Evolutionary conservation across 2,329 filamentous ascomycete genomes (phyloP).

Genomic region (Aspergillus latus): DNA sequence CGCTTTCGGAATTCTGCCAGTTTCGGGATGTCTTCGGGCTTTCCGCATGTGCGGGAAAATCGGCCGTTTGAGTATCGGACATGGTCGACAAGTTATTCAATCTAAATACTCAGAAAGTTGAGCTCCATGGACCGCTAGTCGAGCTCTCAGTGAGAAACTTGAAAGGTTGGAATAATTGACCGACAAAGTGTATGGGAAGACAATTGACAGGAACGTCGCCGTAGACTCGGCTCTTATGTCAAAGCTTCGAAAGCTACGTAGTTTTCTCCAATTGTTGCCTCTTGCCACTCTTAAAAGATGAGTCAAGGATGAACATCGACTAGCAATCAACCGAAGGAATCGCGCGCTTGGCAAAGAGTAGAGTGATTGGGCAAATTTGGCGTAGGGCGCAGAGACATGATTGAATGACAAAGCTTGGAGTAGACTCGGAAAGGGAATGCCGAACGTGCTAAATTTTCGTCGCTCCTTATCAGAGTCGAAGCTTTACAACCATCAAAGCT

Average conservation of each 20-base stretch:
- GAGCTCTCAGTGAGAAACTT: not conserved
- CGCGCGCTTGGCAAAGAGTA: not conserved
- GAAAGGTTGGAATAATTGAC: not conserved
- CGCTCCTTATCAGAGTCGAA: not conserved
- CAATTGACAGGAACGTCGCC: not conserved
- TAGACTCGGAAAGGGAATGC: constrained; percentile 2
- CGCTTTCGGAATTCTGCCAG: constrained; percentile 11
- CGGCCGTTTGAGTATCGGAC: constrained; percentile 11
- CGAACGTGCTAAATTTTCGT: not conserved
- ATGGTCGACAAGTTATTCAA: constrained; percentile 9
- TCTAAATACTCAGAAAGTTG: not conserved
- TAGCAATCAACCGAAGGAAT: not conserved
- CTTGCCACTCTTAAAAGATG: not conserved
- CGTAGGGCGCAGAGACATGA: not conserved
- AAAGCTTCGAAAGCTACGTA: not conserved
- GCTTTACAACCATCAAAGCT: not conserved
- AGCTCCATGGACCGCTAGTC: not conserved
- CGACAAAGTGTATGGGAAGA: not conserved
- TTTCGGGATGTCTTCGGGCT: constrained; percentile 6
- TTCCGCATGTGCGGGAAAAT: constrained; percentile 3
- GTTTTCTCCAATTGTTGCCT: not conserved
- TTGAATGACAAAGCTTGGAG: constrained; percentile 1
- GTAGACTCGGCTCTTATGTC: not conserved
- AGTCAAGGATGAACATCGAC: not conserved
- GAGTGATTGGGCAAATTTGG: not conserved